Base-by-base conservation (phyloP, 2,329 filamentous ascomycete species). In the Dryadomyces sulphureus region DNA sequence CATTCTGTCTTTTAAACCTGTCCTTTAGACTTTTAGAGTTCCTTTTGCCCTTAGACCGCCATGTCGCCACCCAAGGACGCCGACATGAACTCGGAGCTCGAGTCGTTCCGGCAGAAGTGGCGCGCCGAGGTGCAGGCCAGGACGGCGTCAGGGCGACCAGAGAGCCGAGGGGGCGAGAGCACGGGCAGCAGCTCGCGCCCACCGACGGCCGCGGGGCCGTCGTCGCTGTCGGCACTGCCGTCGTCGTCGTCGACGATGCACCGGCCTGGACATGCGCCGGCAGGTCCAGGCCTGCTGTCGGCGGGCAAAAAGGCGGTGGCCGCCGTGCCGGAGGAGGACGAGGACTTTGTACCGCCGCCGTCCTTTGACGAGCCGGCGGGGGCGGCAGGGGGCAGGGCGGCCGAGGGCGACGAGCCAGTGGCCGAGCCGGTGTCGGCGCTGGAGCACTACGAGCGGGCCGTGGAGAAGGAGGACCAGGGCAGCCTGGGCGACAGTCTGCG, bases 361-460 rank as follows among this genome's bases (percentile, higher is more conserved):
- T 48, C 55, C 0, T 68, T 67, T 51, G 63, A 66, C 43, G 62
- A 62, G 17, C 22, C 27, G 3, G 22, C n/a, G 0, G 21, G 14
- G 7, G 5, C 22, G 7, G 14, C 20, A n/a, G 16, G 59, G 48
- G 17, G 12, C 11, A 41, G 16, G 17, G 20, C n/a, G 16, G 22
- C n/a, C 8, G 16, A 12, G 1, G 14, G 1, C 6, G 25, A 22
- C 16, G 21, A 12, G 14, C 11, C 6, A 24, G 32, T 17, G 41
- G 16, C 54, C 47, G 62, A 82, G 54, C 84, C 84, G 5, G 67
- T 69, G 20, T 84, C 89, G 11, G 92, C 92, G 1, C 65, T 98
- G 16, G 92, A 96, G 55, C 85, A 94, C 61, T 96, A 92, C 56
- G 92, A 96, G 60, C 78, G 77, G 59, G 92, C 90, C 4, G 89